Conservation (phyloP, 495 filamentous ascomycete genomes). For the Penicillium nucicola region DNA sequence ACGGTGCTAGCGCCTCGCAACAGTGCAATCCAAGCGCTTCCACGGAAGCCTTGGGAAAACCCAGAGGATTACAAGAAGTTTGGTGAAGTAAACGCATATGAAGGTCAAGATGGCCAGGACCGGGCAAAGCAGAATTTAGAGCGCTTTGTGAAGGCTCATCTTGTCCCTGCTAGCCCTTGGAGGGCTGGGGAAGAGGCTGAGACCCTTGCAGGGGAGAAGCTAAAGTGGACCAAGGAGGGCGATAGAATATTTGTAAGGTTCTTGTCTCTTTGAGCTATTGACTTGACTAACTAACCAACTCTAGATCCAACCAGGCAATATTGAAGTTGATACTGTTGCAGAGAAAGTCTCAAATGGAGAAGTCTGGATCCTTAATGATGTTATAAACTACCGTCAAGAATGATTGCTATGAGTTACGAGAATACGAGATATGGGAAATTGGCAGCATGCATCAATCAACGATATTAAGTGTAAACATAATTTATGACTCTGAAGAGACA, state of each 20-base stretch:
- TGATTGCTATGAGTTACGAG: conserved; percentile 3
- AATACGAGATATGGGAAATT: conserved; percentile 16
- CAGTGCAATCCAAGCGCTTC: conserved; percentile 70
- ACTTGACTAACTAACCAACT: conserved; percentile 8
- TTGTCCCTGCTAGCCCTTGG: conserved; percentile 79
- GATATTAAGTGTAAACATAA: not conserved
- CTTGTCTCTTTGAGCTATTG: not conserved
- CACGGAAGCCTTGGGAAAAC: conserved; percentile 93
- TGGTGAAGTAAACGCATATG: conserved; percentile 71
- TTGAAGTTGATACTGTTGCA: conserved; percentile 69
- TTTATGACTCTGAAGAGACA: not conserved
- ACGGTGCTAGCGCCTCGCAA: conserved; percentile 91
- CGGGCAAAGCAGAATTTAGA: conserved; percentile 75
- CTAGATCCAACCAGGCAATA: conserved; percentile 75
- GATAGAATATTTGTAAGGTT: conserved; percentile 66
- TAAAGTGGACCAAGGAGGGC: conserved; percentile 79
- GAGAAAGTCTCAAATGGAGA: conserved; percentile 81
- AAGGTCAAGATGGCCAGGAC: conserved; percentile 73
- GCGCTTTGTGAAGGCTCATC: conserved; percentile 83
- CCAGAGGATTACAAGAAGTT: conserved; percentile 71
- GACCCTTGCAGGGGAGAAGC: conserved; percentile 64
- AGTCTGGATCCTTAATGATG: conserved; percentile 70
- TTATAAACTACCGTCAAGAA: conserved; percentile 54
- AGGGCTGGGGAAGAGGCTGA: conserved; percentile 66
- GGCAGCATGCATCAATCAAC: not conserved